A percentile compares a stretch with the other conserved stretches of the same genome.
Conservation (phyloP, 306 rosid genomes). For the Quercus gilva region DNA sequence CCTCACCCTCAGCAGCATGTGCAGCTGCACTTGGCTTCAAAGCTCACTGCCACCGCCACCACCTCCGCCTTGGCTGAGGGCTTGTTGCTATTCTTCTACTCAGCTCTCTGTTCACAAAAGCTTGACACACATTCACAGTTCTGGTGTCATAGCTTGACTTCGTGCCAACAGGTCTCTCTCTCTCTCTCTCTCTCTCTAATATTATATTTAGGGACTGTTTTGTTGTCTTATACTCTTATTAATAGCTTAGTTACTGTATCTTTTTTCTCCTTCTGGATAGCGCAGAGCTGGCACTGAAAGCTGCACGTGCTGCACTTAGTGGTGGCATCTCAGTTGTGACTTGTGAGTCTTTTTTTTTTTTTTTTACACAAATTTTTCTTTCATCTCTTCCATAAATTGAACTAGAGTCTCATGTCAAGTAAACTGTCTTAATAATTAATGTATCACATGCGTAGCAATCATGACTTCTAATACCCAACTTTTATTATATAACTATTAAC, state of each 20-base stretch:
- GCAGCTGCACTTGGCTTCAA: not conserved
- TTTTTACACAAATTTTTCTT: not conserved
- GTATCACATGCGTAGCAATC: no score
- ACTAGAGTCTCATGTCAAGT: no score
- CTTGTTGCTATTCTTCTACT: slow-evolving; percentile 41
- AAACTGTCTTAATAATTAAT: no score
- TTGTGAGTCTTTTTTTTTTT: slow-evolving; percentile 30
- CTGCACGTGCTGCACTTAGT: slow-evolving; percentile 77
- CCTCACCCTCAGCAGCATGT: not conserved
- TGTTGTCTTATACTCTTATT: not conserved
- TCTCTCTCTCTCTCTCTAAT: not conserved
- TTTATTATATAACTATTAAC: no score
- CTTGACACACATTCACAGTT: slow-evolving; percentile 43
- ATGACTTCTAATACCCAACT: no score
- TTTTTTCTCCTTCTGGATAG: slow-evolving; percentile 34
- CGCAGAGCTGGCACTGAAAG: slow-evolving; percentile 76
- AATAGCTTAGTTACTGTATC: slow-evolving; percentile 14
- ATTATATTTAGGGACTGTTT: not conserved
- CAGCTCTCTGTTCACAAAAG: slow-evolving; percentile 43
- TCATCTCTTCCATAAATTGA: not conserved
- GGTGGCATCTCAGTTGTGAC: slow-evolving; percentile 81
- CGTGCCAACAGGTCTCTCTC: slow-evolving; percentile 65
- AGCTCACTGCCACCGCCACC: slow-evolving; percentile 2
- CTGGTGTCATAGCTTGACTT: slow-evolving; percentile 93
- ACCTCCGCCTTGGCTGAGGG: slow-evolving; percentile 5